Base-by-base conservation (phyloP, 495 filamentous ascomycete species). In the Aspergillus sparsus region DNA sequence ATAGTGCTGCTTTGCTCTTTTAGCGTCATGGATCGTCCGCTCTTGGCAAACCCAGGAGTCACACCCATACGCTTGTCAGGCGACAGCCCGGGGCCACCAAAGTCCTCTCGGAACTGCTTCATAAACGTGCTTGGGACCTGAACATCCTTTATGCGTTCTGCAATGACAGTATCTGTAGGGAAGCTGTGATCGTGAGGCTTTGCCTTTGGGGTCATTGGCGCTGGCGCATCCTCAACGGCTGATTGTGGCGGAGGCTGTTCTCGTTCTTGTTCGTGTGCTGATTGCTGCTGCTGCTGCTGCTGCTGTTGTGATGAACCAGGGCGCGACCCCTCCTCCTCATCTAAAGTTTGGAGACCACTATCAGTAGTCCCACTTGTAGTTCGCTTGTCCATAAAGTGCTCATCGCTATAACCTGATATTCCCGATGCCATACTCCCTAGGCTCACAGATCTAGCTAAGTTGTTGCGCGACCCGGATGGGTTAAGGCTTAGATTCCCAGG, bases 1-100 rank as follows among this genome's bases (percentile, higher is more conserved):
- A 98, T 97, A 21, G 92, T 97, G 69, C 89, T 94, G 63, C 91
- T 96, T 72, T 98, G 94, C 71, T 98, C 94, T 72, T 98, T 97
- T 12, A 98, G 77, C 0, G 95, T 98, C 77, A 98, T 81, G 62
- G 86, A 94, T 66, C 88, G 91, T 42, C 89, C 90, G 54, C 83
- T 84, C 37, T 85, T 80, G 37, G 83, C 71, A 56, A 79, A 80
- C 15, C 75, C 79, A 10, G 86, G 81, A 7, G 85, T 79, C 42
- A 78, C 69, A 15, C 73, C 75, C 7, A 74, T 62, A 52, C 70
- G 82, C 75, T 81, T 88, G 57, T 77, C 83, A 63, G 73, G 86
- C 64, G 71, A 87, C 49, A 70, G 75, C 70, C 64, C 82, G 62
- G 64, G 83, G 78, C 69, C 84, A 77, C 58, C 76, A 68, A 60